Conservation (phyloP, 306 rosid species). For the Cicer bijugum region DNA sequence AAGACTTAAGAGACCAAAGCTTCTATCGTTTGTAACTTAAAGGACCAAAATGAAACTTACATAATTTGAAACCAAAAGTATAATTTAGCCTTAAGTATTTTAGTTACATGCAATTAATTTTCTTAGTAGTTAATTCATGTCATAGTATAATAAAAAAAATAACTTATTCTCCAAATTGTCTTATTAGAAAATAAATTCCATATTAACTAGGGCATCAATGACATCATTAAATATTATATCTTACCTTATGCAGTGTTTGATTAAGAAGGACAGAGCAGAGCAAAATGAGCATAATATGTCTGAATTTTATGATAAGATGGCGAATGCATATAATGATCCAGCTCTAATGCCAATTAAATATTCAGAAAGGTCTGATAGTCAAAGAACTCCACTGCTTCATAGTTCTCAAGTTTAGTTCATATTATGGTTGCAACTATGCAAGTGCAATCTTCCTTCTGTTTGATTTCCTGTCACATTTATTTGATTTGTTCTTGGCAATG, state of each 20-base stretch:
- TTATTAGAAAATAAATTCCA: not conserved
- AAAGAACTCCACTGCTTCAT: constrained; percentile 62
- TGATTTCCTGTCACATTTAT: constrained; percentile 14
- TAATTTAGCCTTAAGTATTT: not conserved
- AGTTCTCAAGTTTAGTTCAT: constrained; percentile 47
- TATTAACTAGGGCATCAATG: not conserved
- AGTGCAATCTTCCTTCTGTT: constrained; percentile 11
- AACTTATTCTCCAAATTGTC: no score
- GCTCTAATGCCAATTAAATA: constrained; percentile 53
- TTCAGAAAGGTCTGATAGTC: constrained; percentile 49
- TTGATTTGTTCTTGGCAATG: constrained; percentile 34
- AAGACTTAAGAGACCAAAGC: no score
- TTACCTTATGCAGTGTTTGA: constrained; percentile 66
- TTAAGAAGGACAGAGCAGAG: constrained; percentile 74
- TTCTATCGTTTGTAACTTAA: no score
- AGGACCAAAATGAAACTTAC: no score
- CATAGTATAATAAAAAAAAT: no score
- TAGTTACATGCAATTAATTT: not conserved
- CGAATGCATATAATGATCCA: constrained; percentile 68
- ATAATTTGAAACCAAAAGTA: no score
- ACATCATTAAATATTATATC: constrained; percentile 11
- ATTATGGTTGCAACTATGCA: constrained; percentile 11
- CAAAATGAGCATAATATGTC: constrained; percentile 53
- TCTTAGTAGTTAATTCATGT: no score
- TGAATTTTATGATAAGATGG: constrained; percentile 61